Conservation (phyloP, 495 filamentous ascomycete genomes). For the Hypoxylon subgilvum region DNA sequence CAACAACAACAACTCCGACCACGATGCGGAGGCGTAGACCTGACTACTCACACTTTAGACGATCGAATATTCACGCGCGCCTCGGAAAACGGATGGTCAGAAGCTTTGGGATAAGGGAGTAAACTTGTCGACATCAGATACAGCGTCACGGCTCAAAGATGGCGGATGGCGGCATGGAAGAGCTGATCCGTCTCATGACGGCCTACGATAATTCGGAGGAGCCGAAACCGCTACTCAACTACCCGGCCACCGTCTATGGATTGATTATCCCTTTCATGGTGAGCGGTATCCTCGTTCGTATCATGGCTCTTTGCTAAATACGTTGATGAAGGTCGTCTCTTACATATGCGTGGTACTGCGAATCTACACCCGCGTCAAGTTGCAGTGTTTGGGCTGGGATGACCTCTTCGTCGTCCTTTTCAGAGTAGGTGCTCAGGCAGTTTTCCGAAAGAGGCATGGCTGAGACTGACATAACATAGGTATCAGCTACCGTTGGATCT, state of each 20-base stretch:
- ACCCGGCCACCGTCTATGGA: conserved; percentile 25
- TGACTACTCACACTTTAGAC: too few relatives aligned
- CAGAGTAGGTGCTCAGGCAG: conserved; percentile 17
- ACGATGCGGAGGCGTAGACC: too few relatives aligned
- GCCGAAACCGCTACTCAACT: conserved; percentile 23
- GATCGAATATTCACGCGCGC: too few relatives aligned
- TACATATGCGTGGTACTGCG: conserved; percentile 36
- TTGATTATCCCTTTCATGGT: conserved; percentile 37
- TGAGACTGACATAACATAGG: conserved; percentile 14
- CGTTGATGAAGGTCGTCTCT: conserved; percentile 28
- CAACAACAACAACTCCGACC: too few relatives aligned
- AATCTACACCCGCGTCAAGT: conserved; percentile 34
- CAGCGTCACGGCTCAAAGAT: conserved; percentile 11
- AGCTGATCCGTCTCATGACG: conserved; percentile 29
- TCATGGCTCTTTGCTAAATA: neutral
- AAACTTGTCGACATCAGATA: too few relatives aligned
- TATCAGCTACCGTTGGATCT: conserved; percentile 33
- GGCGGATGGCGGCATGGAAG: conserved; percentile 3
- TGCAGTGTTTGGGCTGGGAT: conserved; percentile 40
- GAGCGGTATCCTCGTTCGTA: neutral
- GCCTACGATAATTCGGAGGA: conserved; percentile 36
- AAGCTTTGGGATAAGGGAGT: neutral
- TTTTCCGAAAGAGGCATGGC: neutral
- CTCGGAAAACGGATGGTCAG: neutral
- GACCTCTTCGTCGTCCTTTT: conserved; percentile 42